These are phyloP conservation scores for Alternaria metachromatica DNA, from an alignment of 2,329 filamentous ascomycete genomes.

Conservation along the genomic window DNA sequence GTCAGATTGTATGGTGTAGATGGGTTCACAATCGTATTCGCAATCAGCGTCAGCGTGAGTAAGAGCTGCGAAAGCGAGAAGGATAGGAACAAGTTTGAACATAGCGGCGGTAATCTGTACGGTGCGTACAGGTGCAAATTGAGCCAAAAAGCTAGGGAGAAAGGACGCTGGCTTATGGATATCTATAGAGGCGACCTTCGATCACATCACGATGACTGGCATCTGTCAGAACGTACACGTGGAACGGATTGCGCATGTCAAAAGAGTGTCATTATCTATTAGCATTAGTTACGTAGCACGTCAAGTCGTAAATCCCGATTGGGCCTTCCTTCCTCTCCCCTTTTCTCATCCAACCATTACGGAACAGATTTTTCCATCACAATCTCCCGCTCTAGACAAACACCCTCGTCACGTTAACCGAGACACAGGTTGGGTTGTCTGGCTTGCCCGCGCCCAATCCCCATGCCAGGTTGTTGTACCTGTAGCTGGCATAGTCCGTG, in stretches of 20 bases:
- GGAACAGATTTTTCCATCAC: neutral
- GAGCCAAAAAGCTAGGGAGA: neutral
- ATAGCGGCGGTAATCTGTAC: neutral
- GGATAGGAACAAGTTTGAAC: neutral
- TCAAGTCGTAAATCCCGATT: neutral
- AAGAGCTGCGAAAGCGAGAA: neutral
- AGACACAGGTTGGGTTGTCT: slow-evolving; percentile 55
- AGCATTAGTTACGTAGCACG: neutral
- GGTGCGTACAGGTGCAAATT: neutral
- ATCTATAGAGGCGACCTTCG: neutral
- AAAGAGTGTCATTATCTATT: slow-evolving; percentile 1
- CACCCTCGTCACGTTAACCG: slow-evolving; percentile 51
- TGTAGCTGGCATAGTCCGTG: slow-evolving; percentile 52
- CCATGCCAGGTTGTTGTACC: slow-evolving; percentile 55
- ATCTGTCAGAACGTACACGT: neutral
- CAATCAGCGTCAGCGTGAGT: neutral
- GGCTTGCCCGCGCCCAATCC: slow-evolving; percentile 49
- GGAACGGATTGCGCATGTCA: neutral
- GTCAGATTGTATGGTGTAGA: neutral
- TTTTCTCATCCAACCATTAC: neutral
- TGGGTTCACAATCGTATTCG: neutral
- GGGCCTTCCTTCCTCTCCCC: neutral
- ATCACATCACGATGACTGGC: neutral
- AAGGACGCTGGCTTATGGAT: neutral
- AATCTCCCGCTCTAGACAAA: slow-evolving; percentile 14